Evolutionary conservation across 2,329 filamentous ascomycete genomes (phyloP), one percentile per base, ranked within the genome.

Genomic region (Triangularia verruculosa): DNA sequence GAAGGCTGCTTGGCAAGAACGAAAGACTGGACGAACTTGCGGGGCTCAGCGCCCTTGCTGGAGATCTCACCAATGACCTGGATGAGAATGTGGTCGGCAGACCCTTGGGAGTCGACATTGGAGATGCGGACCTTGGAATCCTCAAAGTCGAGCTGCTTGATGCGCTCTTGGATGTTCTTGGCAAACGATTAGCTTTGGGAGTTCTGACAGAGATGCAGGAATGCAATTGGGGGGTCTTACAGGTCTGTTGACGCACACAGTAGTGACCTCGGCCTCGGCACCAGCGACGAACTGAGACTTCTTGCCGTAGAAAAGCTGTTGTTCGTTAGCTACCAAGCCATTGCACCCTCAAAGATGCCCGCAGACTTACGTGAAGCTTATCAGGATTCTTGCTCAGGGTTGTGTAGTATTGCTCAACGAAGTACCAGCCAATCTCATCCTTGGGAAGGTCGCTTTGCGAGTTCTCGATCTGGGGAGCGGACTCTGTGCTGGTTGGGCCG

Each of bases 331-430:
- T 30, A 51, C 7, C 24, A 12, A n/a, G 8, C n/a, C 15, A 52
- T 2, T 20, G 7, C 20, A 47, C 24, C 24, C 7, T 4, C 34
- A 13, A 17, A 22, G 2, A 32, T 7, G 25, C n/a, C 13, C 13
- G 4, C 15, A 24, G 34, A 79, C 86, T 73, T 79, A 89, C 86
- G 75, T 93, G 94, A 72, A 99, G 90, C 80, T 95, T 96, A 75
- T 97, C 93, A 22, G 95, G 93, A 70, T 83, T 91, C 79, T 94
- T 93, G 87, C 93, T 97, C 74, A 99, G 82, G 67, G 93, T 99
- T 71, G 92, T 98, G 81, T 99, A 99, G 84, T 97, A 99, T 79
- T 97, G 93, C 85, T 98, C 93, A 64, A 99, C 95, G 72, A 99
- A 99, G 82, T 94, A 98, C 95, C 95, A 99, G 78, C 93, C 95